A percentile compares a stretch with the other conserved stretches of the same genome.
Conservation (phyloP, 2,329 filamentous ascomycete species). For the Aureobasidium namibiae region DNA sequence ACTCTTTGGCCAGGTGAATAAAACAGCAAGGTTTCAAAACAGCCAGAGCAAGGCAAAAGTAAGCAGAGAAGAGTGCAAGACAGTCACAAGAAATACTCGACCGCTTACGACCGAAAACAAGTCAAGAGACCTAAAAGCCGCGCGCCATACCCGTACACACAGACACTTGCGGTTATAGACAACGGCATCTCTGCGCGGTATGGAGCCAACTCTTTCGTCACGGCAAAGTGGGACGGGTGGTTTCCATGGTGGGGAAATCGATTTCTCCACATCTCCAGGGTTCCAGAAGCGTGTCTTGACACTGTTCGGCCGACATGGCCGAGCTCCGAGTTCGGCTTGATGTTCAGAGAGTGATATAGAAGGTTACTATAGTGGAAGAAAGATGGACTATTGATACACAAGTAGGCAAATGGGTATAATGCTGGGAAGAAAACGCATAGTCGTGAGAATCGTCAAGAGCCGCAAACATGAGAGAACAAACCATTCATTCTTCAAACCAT, state of each 20-base stretch:
- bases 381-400: neutral
- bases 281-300: neutral
- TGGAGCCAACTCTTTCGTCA: neutral
- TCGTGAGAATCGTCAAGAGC: neutral
- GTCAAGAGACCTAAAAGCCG: neutral
- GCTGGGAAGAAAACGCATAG: neutral
- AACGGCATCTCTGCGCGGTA: conserved; percentile 10
- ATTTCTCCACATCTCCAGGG: conserved; percentile 11
- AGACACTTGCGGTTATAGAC: neutral
- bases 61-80: neutral
- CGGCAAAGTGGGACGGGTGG: conserved; percentile 7
- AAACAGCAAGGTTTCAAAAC: too few relatives aligned
- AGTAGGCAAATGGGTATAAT: neutral
- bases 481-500: neutral
- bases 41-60: too few relatives aligned
- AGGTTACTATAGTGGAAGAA: neutral
- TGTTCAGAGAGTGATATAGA: neutral
- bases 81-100: neutral
- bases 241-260: conserved; percentile 4
- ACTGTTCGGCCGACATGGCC: neutral
- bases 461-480: neutral
- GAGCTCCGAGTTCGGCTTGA: neutral
- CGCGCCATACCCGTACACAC: conserved; percentile 1
- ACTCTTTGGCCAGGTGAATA: neutral
- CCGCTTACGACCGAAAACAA: neutral